Conservation (phyloP, 257 asterid species). For the Jacaranda copaia region DNA sequence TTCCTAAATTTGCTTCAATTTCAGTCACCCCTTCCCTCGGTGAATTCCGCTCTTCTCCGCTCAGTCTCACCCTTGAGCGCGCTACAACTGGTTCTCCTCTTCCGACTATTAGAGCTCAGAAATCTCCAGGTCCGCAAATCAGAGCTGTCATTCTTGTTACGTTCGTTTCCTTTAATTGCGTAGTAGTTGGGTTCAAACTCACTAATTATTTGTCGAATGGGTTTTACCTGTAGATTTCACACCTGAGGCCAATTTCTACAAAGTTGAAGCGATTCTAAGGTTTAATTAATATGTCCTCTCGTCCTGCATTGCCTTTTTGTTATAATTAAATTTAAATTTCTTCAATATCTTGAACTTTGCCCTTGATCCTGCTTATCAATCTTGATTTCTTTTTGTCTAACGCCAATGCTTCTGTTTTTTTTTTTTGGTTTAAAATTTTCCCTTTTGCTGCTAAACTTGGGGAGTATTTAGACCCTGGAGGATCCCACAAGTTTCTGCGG, state of each 20-base stretch:
- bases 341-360: too few relatives aligned
- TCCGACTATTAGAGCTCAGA: slow-evolving; percentile 58
- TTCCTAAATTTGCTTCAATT: slow-evolving; percentile 39
- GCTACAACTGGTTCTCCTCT: slow-evolving; percentile 35
- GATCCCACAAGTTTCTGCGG: slow-evolving; percentile 91
- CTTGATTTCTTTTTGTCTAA: slow-evolving; percentile 21
- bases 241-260: slow-evolving; percentile 84
- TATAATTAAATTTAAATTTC: too few relatives aligned
- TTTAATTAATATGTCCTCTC: slow-evolving; percentile 13
- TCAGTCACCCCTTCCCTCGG: slow-evolving; percentile 36
- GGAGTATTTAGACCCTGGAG: slow-evolving; percentile 84
- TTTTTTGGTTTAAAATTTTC: slow-evolving; percentile 20
- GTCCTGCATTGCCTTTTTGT: neutral
- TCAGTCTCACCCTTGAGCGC: slow-evolving; percentile 37
- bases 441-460: slow-evolving; percentile 38
- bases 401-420: slow-evolving; percentile 20
- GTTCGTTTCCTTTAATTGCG: neutral
- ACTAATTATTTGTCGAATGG: slow-evolving; percentile 36
- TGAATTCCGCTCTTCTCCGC: slow-evolving; percentile 40
- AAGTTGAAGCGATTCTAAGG: slow-evolving; percentile 96
- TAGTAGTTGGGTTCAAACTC: slow-evolving; percentile 2
- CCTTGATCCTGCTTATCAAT: neutral
- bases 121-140: slow-evolving; percentile 48
- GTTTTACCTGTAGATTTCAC: slow-evolving; percentile 51
- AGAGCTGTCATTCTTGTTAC: neutral